A percentile compares a stretch with the other conserved stretches of the same genome.
These are phyloP conservation scores for Deakozyma indianensis DNA, from an alignment of 805 yeast genomes.

Conservation along the genomic window DNA sequence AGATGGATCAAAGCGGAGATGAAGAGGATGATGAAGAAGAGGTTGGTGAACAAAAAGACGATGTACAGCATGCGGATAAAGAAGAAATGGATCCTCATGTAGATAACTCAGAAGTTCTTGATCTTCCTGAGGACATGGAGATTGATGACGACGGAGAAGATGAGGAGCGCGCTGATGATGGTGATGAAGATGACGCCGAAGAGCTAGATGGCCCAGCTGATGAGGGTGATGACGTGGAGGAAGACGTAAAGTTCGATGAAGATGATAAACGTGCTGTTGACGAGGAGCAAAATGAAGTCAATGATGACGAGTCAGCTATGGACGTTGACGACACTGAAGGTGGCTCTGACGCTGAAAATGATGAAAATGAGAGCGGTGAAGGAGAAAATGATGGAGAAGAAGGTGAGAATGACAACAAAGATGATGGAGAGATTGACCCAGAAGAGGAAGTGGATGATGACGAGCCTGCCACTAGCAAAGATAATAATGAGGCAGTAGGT, in stretches of 20 bases:
- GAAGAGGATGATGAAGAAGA: conserved; percentile 25
- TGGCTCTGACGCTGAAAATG: conserved; percentile 12
- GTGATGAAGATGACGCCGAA: conserved; percentile 15
- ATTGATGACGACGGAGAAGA: conserved; percentile 67
- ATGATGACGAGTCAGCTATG: conserved; percentile 17
- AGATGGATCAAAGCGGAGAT: conserved; percentile 23
- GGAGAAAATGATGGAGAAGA: conserved; percentile 17
- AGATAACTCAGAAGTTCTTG: conserved; percentile 76
- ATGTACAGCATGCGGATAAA: conserved; percentile 55
- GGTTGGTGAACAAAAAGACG: conserved; percentile 32
- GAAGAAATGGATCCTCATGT: conserved; percentile 61
- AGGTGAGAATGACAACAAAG: conserved; percentile 17
- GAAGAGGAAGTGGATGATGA: conserved; percentile 32
- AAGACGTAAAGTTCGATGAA: conserved; percentile 11
- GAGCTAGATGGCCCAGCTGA: conserved; percentile 11
- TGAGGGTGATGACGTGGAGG: conserved; percentile 11
- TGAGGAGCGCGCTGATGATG: conserved; percentile 20
- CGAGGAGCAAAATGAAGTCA: conserved; percentile 20
- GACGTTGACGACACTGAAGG: conserved; percentile 14
- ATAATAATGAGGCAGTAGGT: conserved; percentile 19
- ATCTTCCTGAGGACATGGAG: conserved; percentile 84
- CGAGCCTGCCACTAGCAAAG: conserved; percentile 35
- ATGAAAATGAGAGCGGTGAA: conserved; percentile 16
- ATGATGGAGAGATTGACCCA: conserved; percentile 21
- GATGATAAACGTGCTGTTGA: conserved; percentile 14